Evolutionary conservation across 192 early-diverging fungal species (phyloP).

Genomic region (Backusella australiensis): DNA sequence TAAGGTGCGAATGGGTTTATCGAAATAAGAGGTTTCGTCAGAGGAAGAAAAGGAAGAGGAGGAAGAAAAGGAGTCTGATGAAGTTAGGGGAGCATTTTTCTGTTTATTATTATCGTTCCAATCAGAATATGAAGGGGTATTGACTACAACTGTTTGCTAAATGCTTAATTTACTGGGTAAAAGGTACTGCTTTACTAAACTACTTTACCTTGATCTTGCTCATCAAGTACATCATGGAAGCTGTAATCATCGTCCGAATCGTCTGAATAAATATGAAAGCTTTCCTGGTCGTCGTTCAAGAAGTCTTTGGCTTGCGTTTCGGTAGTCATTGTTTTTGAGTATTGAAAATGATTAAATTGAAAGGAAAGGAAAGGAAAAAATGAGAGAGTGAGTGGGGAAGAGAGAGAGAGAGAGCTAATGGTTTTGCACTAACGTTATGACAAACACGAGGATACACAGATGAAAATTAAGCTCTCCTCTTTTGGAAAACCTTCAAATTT

Average conservation of each 20-base stretch:
- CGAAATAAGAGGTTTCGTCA: constrained; percentile 11
- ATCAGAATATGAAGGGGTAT: constrained; percentile 9
- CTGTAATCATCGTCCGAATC: constrained; percentile 8
- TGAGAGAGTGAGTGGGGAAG: not conserved
- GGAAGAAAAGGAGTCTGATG: constrained; percentile 7
- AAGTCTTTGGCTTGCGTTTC: not conserved
- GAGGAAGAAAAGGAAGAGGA: not conserved
- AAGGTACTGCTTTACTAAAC: not conserved
- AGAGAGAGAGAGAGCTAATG: not conserved
- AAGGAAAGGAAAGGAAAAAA: not conserved
- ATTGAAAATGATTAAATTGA: not conserved
- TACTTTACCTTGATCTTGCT: constrained; percentile 6
- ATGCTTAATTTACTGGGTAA: not conserved
- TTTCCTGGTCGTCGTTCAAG: not conserved
- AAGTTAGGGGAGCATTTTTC: constrained; percentile 8
- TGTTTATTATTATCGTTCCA: constrained; percentile 7
- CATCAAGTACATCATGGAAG: constrained; percentile 4
- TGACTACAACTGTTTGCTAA: constrained; percentile 9
- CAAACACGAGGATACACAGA: not conserved
- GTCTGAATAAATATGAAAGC: constrained; percentile 2
- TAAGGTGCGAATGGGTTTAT: constrained; percentile 6
- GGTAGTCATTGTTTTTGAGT: not conserved
- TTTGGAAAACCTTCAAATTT: not conserved
- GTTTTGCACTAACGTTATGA: not conserved
- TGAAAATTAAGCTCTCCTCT: not conserved